Base-by-base conservation (phyloP, 768 basidiomycete genomes). In the Serendipita indica region DNA sequence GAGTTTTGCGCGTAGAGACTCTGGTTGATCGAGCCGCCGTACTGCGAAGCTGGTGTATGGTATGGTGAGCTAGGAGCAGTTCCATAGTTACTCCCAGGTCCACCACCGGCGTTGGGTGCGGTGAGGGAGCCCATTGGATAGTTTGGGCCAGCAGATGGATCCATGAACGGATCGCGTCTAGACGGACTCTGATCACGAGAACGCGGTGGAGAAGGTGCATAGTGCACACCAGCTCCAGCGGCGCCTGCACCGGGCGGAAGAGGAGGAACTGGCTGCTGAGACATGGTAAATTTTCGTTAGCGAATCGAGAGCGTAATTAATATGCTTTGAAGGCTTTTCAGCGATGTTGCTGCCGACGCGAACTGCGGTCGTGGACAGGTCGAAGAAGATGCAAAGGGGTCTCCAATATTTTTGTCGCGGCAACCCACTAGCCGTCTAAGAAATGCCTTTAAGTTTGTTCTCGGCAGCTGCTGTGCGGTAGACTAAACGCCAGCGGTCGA, bases 71-170 rank as follows among this genome's bases (percentile, higher is more conserved):
- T 54, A 10, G 49, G 49, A 7, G 49, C 49, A 7, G 49, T 54
- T 54, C 49, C 49, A 18, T 54, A 54, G n/a, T 54, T 54, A 54
- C 49, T 54, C 32, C 49, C 49, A n/a, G 49, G 20, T 7, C n/a
- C n/a, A 30, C 49, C 30, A 18, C 41, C 41, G 5, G 41, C 18
- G n/a, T 25, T 25, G 12, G 49, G 49, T 1, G 32, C 22, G 32
- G 22, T 54, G 49, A 54, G 49, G 5, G 49, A 25, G 49, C 30
- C 32, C 49, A 2, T 27, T 27, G 16, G 22, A 30, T 54, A 54
- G 32, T 27, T 54, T 27, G 16, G 16, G 20, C 22, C 22, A 16
- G 30, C 32, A 30, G 20, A 25, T 30, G 30, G 30, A 30, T 27
- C 30, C 49, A 54, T 54, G 32, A 54, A 54, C 49, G 49, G 49